These are phyloP conservation scores for Berberis thunbergii DNA, from an alignment of 164 flowering plant genomes.

Conservation along the genomic window DNA sequence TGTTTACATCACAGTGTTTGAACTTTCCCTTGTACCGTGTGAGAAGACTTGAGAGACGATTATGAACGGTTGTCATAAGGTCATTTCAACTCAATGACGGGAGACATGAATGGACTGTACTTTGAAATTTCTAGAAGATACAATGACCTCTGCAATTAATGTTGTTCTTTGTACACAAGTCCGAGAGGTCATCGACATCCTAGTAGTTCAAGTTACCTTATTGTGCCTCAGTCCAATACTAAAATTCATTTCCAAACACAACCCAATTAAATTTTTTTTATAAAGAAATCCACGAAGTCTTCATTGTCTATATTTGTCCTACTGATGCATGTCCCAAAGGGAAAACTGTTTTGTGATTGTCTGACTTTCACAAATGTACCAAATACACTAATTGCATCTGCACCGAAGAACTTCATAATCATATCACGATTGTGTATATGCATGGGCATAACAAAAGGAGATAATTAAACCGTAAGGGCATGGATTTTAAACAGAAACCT, in stretches of 20 bases:
- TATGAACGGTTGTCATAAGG: constrained; percentile 63
- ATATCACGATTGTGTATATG: constrained; percentile 92
- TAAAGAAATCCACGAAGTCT: constrained; percentile 71
- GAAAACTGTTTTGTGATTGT: constrained; percentile 26
- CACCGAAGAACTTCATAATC: constrained; percentile 50
- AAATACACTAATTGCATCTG: constrained; percentile 18
- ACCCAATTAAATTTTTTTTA: constrained; percentile 78
- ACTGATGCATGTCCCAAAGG: too few species aligned
- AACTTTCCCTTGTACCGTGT: too few species aligned
- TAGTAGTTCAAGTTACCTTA: constrained; percentile 73
- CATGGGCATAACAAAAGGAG: neutral
- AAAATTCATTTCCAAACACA: constrained; percentile 87
- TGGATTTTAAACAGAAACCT: too few species aligned
- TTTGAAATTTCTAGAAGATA: constrained; percentile 87
- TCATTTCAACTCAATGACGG: constrained; percentile 42
- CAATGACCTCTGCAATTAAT: constrained; percentile 80
- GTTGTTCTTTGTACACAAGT: constrained; percentile 39
- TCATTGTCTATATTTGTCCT: constrained; percentile 84
- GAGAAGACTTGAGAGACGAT: constrained; percentile 34
- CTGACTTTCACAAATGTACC: constrained; percentile 50
- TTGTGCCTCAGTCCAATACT: constrained; percentile 86
- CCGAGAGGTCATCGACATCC: constrained; percentile 79
- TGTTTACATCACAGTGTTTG: constrained; percentile 80
- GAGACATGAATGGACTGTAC: constrained; percentile 65
- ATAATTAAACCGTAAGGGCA: too few species aligned